Evolutionary conservation across 345 rosid genomes (phyloP).

Genomic region (Citrus cavaleriei): DNA sequence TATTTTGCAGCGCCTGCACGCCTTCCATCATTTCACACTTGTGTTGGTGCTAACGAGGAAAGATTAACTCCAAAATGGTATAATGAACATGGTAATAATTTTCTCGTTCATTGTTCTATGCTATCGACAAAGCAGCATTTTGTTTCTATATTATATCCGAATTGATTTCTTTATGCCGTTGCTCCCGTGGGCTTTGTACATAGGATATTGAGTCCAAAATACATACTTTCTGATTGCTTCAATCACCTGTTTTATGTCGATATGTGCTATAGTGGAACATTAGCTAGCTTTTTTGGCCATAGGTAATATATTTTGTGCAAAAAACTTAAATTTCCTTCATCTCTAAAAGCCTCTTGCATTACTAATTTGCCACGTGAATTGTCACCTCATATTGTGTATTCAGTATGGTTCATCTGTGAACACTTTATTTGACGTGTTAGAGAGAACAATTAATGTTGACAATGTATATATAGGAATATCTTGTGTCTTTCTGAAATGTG

Average conservation of each 20-base stretch:
- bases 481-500: not conserved
- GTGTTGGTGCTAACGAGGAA: constrained; percentile 93
- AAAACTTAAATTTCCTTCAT: not conserved
- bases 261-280: not conserved
- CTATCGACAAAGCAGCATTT: not conserved
- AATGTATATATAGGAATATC: not conserved
- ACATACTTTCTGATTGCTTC: not conserved
- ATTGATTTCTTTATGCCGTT: not conserved
- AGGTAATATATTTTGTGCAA: not conserved
- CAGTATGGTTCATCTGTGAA: not conserved
- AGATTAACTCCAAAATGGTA: constrained; percentile 89
- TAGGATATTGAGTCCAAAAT: not conserved
- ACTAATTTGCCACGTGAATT: not conserved
- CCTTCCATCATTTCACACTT: constrained; percentile 97
- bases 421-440: not conserved
- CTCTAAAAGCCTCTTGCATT: not conserved
- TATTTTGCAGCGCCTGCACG: constrained; percentile 73
- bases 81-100: constrained; percentile 72
- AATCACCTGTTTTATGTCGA: not conserved
- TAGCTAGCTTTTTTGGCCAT: not conserved
- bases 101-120: not conserved
- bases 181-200: not conserved
- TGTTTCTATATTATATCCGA: not conserved
- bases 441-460: not conserved
- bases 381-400: not conserved